A percentile compares a stretch with the other conserved stretches of the same genome.
Conservation (phyloP, 2,329 filamentous ascomycete genomes). For the Pestalotiopsis sp. region DNA sequence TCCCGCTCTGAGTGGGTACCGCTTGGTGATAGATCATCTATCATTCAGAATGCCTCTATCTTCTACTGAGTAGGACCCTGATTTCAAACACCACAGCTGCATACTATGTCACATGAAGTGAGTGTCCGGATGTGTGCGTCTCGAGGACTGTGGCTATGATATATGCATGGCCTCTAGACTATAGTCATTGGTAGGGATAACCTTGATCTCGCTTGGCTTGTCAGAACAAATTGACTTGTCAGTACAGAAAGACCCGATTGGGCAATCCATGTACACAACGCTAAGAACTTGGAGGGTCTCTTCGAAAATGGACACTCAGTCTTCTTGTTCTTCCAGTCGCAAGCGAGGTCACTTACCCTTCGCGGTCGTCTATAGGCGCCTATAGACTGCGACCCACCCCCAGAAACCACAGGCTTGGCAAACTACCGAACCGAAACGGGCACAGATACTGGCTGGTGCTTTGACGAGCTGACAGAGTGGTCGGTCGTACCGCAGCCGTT, state of each 20-base stretch:
- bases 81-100: neutral
- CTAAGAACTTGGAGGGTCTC: neutral
- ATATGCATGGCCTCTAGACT: neutral
- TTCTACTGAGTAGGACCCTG: neutral
- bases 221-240: neutral
- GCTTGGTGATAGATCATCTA: neutral
- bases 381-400: neutral
- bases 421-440: neutral
- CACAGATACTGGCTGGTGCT: neutral
- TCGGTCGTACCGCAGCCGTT: neutral
- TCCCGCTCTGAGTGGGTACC: neutral
- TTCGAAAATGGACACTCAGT: neutral
- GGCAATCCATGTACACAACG: neutral
- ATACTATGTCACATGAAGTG: neutral
- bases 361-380: no score
- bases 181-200: neutral
- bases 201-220: neutral
- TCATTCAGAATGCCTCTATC: neutral
- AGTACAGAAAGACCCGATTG: neutral
- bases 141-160: neutral
- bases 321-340: slow-evolving; percentile 3
- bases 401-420: slow-evolving; percentile 3
- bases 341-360: neutral
- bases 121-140: neutral
- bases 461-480: neutral